Conservation (phyloP, 2,329 filamentous ascomycete genomes). For the Aureobasidium sp. region DNA sequence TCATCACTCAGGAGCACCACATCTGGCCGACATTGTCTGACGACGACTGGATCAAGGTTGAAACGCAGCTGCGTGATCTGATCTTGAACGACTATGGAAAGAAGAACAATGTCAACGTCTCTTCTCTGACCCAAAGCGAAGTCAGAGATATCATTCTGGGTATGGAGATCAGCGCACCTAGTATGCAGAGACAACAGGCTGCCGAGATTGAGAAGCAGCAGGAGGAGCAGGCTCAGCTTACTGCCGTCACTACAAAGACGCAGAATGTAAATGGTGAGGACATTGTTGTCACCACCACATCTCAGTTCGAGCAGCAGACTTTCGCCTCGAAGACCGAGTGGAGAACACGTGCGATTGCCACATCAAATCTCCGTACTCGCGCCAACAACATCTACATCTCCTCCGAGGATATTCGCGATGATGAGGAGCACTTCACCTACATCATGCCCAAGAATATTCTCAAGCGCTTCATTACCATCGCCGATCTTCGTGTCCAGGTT, state of each 20-base stretch:
- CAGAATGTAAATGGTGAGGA: slow-evolving; percentile 96
- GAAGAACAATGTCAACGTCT: slow-evolving; percentile 99
- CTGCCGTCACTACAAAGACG: slow-evolving; percentile 95
- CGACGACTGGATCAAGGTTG: slow-evolving; percentile 99
- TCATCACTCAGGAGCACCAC: slow-evolving; percentile 97
- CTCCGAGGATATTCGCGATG: slow-evolving; percentile 83
- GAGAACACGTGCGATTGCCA: slow-evolving; percentile 93
- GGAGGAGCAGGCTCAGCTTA: slow-evolving; percentile 91
- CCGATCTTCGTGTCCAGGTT: slow-evolving; percentile 92
- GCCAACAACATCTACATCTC: slow-evolving; percentile 99
- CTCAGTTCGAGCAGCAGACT: slow-evolving; percentile 93
- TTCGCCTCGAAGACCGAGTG: slow-evolving; percentile 99
- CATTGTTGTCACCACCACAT: slow-evolving; percentile 96
- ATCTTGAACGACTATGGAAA: slow-evolving; percentile 98
- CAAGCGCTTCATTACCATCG: slow-evolving; percentile 96
- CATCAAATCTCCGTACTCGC: slow-evolving; percentile 85
- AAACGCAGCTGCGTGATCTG: slow-evolving; percentile 87
- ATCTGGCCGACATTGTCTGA: slow-evolving; percentile 95
- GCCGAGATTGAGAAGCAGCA: slow-evolving; percentile 99
- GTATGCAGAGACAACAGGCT: slow-evolving; percentile 95
- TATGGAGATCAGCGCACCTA: slow-evolving; percentile 98
- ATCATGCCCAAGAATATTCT: slow-evolving; percentile 99
- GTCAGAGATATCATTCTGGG: slow-evolving; percentile 96
- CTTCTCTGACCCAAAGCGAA: slow-evolving; percentile 91
- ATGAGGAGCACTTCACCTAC: slow-evolving; percentile 85